Conservation (phyloP, 306 rosid genomes). For the Lithocarpus polystachyus region DNA sequence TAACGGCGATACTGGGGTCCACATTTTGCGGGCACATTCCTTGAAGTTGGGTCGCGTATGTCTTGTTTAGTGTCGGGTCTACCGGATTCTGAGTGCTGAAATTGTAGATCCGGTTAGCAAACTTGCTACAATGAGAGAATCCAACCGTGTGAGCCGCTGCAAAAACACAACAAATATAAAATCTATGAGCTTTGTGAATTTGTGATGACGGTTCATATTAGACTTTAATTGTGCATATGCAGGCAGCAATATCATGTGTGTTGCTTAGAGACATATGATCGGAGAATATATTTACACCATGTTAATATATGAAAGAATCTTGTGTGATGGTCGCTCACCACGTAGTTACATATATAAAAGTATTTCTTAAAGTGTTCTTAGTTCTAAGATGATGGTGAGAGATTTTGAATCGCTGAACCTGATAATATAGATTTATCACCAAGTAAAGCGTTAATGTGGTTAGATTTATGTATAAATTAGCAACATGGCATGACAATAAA, state of each 20-base stretch:
- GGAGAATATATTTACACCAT: too few relatives aligned
- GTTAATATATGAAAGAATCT: too few relatives aligned
- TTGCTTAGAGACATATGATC: too few relatives aligned
- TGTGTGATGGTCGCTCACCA: rapidly evolving
- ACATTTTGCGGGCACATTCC: conserved; percentile 55
- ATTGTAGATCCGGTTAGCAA: conserved; percentile 45
- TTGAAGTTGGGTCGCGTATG: conserved; percentile 40
- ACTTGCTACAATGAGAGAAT: conserved; percentile 63
- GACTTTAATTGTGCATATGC: neutral
- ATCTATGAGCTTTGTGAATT: neutral
- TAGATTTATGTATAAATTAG: too few relatives aligned
- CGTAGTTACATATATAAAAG: too few relatives aligned
- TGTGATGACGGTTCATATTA: neutral
- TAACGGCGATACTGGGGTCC: conserved; percentile 61
- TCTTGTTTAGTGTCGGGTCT: conserved; percentile 46
- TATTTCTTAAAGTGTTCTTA: too few relatives aligned
- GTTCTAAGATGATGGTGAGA: too few relatives aligned
- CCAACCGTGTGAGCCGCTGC: conserved; percentile 80
- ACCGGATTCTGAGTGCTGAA: conserved; percentile 34
- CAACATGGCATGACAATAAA: too few relatives aligned
- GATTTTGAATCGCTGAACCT: too few relatives aligned
- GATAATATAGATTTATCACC: too few relatives aligned
- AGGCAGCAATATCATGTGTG: neutral
- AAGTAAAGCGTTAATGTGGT: rapidly evolving
- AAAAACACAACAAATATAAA: neutral